Conservation (phyloP, 768 basidiomycete genomes). For the Leucocoprinus sp. region DNA sequence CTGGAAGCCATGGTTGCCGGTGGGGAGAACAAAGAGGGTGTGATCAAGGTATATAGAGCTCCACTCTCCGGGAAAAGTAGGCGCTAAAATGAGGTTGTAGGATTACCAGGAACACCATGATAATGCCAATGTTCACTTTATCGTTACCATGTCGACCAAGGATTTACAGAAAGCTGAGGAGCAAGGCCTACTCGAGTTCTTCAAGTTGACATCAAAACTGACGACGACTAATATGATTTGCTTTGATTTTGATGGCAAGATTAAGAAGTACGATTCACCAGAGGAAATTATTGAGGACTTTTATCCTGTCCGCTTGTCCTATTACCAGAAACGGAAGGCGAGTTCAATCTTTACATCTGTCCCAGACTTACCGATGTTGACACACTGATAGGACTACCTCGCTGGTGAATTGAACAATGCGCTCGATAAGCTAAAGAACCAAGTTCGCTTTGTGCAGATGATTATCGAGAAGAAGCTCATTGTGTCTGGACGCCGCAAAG, state of each 20-base stretch:
- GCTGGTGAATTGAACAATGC: conserved; percentile 74
- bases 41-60: conserved; percentile 56
- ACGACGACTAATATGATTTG: conserved; percentile 97
- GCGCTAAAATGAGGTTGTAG: conserved; percentile 30
- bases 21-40: conserved; percentile 34
- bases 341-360: background rate
- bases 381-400: conserved; percentile 58
- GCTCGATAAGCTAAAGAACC: conserved; percentile 84
- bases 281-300: conserved; percentile 94
- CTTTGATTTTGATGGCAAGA: conserved; percentile 94
- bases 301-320: conserved; percentile 79
- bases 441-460: conserved; percentile 96
- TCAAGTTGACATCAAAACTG: conserved; percentile 81
- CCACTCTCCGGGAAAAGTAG: background rate
- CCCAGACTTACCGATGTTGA: conserved; percentile 10
- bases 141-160: conserved; percentile 70
- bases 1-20: conserved; percentile 78
- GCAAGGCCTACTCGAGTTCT: conserved; percentile 84
- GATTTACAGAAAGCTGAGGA: conserved; percentile 82
- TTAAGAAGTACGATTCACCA: conserved; percentile 83
- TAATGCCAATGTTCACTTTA: conserved; percentile 84
- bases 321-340: conserved; percentile 95
- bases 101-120: conserved; percentile 98
- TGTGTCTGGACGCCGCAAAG: conserved; percentile 84
- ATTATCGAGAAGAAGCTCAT: conserved; percentile 78